Base-by-base conservation (phyloP, 306 rosid species). In the Medicago arabica region DNA sequence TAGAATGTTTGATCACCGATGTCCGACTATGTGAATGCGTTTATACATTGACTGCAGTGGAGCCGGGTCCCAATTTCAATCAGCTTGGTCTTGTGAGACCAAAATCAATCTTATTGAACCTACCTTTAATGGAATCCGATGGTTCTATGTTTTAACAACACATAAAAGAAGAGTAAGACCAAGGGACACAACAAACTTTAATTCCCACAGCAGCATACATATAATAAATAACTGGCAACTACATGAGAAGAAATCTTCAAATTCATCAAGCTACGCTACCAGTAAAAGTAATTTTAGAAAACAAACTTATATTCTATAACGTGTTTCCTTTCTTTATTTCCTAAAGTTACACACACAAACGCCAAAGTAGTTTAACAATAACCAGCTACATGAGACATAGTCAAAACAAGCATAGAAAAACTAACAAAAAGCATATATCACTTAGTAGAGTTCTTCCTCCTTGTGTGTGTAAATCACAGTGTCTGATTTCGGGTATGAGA, bases 401-500 rank as follows among this genome's bases (percentile, higher is more conserved):
- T 6, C 67, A 61, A 61, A 61, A 6, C n/a, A 41, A 1, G 11
- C 71, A 40, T 19, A 19, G 21, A 38, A 69, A 17, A 72, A 69
- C 85, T 11, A 73, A 43, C 9, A 5, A 63, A 14, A 73, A 28
- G 46, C 16, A n/a, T 7, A 73, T 1, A 70, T 5, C 49, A 51
- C 64, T 80, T 46, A 90, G 44, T 7, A 65, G 65, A 90, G 89
- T 8, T 88, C 91, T 28, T 49, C 67, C 83, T 89, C 92, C 84
- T 87, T 90, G 71, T 88, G 90, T 12, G 96, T 82, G 81, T 82
- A 65, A 78, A 93, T 85, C 64, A 89, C 96, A 62, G 78, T 82
- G 49, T 90, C 91, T 17, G 88, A 80, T 39, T 62, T 79, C 0
- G 89, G 91, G 73, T 89, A 93, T 0, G 96, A 84, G 13, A 90